Evolutionary conservation across 305 asterid species (phyloP).

Genomic region (Fraxinus nigra): DNA sequence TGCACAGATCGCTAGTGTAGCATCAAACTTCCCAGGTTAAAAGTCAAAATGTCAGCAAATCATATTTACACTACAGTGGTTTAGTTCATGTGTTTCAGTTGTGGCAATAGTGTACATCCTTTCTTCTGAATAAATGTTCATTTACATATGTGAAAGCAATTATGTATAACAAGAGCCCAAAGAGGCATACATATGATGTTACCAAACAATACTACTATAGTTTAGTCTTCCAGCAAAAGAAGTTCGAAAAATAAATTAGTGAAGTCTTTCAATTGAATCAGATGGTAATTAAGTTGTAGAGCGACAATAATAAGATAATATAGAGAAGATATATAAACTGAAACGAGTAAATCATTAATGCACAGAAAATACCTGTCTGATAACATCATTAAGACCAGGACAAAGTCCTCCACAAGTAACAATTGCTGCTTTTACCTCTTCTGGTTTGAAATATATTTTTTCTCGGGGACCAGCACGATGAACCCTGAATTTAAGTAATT

Average conservation of each 20-base stretch:
- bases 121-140: neutral
- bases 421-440: conserved; percentile 92
- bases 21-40: conserved; percentile 6
- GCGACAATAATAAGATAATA: neutral
- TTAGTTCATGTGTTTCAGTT: conserved; percentile 13
- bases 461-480: conserved; percentile 98
- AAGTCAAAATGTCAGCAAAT: neutral
- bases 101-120: conserved; percentile 1
- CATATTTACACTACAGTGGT: neutral
- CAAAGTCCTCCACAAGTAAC: conserved; percentile 99
- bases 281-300: neutral
- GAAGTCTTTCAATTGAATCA: conserved; percentile 2
- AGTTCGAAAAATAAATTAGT: neutral
- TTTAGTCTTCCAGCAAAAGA: neutral
- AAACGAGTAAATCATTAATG: neutral
- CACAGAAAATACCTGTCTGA: conserved; percentile 63
- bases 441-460: conserved; percentile 87
- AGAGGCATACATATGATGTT: conserved; percentile 6
- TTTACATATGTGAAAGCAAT: neutral
- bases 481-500: conserved; percentile 52
- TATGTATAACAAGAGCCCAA: neutral
- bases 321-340: conserved; percentile 4
- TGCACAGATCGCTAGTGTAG: neutral
- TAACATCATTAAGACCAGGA: conserved; percentile 97
- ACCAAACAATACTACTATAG: conserved; percentile 1